Evolutionary conservation across 768 basidiomycete genomes (phyloP), one percentile per base, ranked within the genome.

Genomic region (Boletus fagicola): DNA sequence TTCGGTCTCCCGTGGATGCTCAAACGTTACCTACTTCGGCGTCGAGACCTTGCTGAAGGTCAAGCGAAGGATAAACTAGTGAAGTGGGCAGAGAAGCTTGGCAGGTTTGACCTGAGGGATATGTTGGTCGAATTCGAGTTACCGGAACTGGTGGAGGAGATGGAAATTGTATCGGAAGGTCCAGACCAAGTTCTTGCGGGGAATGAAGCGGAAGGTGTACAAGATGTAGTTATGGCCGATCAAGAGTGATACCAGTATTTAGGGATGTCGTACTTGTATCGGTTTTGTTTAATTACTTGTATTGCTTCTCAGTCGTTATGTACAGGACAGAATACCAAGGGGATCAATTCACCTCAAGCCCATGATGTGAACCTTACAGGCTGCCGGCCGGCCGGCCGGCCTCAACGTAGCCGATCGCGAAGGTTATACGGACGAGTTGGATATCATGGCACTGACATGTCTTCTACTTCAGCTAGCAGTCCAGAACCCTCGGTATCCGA

Each of bases 1-100:
- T 65, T 58, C 33, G 64, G 53, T 30, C 61, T 40, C 0, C 62
- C 68, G 11, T 70, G 68, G 68, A 70, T 70, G 68, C 59, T 68
- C 44, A 59, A 64, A 40, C 65, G 61, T 0, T 70, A 70, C 51
- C 47, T 70, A 26, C 39, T 63, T 54, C 66, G 60, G 24, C 68
- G 62, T 16, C 54, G 58, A 36, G 65, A 68, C 49, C 60, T 68
- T 8, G 59, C 42, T 49, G 60, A 56, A 42, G 60, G 53, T 22
- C 61, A 59, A 24, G 42, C 26, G 24, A 70, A 57, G 47, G 55
- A 42, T 7, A 63, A 51, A 12, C 24, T 69, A 24, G 36, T 59
- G 20, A 48, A 54, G 13, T 55, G 68, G 61, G 49, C 53, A 40
- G 61, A 61, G 30, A 62, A 52, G 49, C 59, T 63, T 42, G 66